phyloP scores from a whole-genome alignment of 2,329 filamentous ascomycete species.

The Penicillium sp. region DNA sequence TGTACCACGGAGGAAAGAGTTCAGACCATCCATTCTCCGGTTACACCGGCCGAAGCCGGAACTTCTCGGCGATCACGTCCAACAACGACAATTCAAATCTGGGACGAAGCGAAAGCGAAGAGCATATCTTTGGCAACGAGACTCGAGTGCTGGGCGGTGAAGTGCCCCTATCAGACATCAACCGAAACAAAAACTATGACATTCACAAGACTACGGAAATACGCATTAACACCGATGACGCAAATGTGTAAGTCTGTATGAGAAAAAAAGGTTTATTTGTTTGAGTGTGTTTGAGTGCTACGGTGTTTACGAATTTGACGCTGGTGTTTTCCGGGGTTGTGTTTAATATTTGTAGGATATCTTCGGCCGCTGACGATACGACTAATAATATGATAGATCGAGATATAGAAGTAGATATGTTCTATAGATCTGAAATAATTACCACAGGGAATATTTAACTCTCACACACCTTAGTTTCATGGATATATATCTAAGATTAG shows the following conservation, averaged over 20 bases:
- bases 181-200: not conserved
- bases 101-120: slow-evolving; percentile 8
- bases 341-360: no score
- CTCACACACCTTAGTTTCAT: no score
- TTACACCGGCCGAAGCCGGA: slow-evolving; percentile 3
- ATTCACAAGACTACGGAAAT: slow-evolving; percentile 12
- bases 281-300: no score
- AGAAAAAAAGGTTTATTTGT: not conserved
- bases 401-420: no score
- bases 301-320: no score
- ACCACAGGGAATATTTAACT: no score
- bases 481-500: no score
- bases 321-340: no score
- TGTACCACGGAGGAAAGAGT: not conserved
- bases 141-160: not conserved
- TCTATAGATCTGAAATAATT: no score
- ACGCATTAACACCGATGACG: not conserved
- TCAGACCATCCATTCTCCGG: not conserved
- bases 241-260: not conserved
- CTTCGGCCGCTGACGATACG: no score
- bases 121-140: slow-evolving; percentile 4
- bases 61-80: slow-evolving; percentile 4
- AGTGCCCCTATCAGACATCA: not conserved
- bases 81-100: not conserved
- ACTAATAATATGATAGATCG: no score